Evolutionary conservation across 2,329 filamentous ascomycete genomes (phyloP), one percentile per base, ranked within the genome.

Genomic region (Calonectria leucothoes): DNA sequence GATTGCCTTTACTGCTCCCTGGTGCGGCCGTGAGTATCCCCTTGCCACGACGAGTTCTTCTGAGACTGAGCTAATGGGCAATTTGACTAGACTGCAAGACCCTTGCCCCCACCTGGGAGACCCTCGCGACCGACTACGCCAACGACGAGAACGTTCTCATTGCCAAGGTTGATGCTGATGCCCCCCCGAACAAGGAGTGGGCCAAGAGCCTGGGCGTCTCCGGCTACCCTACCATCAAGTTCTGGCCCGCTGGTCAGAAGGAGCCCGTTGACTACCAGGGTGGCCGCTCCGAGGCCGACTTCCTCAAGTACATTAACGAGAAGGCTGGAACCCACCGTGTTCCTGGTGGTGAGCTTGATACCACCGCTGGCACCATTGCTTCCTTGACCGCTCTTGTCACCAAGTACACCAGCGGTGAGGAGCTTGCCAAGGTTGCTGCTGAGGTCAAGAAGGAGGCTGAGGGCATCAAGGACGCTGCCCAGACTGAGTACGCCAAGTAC

Each of bases 221-320:
- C 69, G 95, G 94, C 42, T 99, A 97, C 90, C 97, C 97, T 64
- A 99, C 97, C 75, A 98, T 99, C 89, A 98, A 98, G 88, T 99
- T 93, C 91, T 99, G 98, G 91, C 91, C 95, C 79, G 94, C 94
- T 84, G 96, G 95, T 79, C 94, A 92, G 82, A 94, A 90, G 76
- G 92, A 94, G 82, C 85, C 92, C 57, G 89, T 93, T 80, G 83
- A 88, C 57, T 99, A 98, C 90, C 87, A 89, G 68, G 93, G 94
- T 74, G 94, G 91, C 75, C 96, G 97, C 78, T 88, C 88, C 64
- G 95, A 98, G 88, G 88, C 90, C 59, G 94, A 92, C 77, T 88
- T 99, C 51, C 85, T 98, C 78, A 85, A 90, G 6, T 99, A 94
- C 87, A 83, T 99, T 86, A 99, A 99, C 89, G 89, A 92, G 80